Base-by-base conservation (phyloP, 768 basidiomycete species). In the Mycena albidolilacea region DNA sequence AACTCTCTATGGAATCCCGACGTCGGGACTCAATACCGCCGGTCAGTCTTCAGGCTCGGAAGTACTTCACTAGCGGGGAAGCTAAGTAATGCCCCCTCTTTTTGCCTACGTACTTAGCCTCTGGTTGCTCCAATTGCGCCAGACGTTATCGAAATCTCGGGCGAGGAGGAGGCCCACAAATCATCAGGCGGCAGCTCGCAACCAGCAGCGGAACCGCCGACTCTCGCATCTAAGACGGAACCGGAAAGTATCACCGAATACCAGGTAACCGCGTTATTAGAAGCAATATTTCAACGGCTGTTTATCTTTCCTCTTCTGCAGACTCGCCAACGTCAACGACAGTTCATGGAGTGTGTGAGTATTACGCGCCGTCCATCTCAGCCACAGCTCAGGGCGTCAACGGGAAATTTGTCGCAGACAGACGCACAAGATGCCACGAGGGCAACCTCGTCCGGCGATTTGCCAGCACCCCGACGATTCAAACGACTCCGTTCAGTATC, bases 121-220 rank as follows among this genome's bases (percentile, higher is more conserved):
- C 60, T 43, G 6, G 30, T 30, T 7, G 43, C 30, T 59, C 63
- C 55, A 38, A 6, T 0, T 0, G 35, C 19, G 3, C 41, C 61
- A 35, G 63, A 64, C 14, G 4, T 69, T 1, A 69, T 73, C 41
- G 72, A 73, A 17, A 73, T 73, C 15, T 73, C 72, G 7, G 67
- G 69, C n/a, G 21, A 60, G n/a, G 72, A 73, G 0, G 72, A 43
- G 2, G 44, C 30, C 30, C 30, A 30, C 30, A 30, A 30, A 3
- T 30, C 30, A 3, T 30, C 30, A 30, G 30, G 30, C 30, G 44
- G 7, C 17, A 21, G n/a, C 41, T 52, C 65, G 38, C n/a, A 11
- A 30, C 6, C 58, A 14, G 30, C 30, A 30, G 30, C 30, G 30
- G 38, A n/a, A 19, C 58, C 7, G 8, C 1, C 21, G 21, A 39